Base-by-base conservation (phyloP, 805 yeast species). In the Hanseniaspora lachancei region DNA sequence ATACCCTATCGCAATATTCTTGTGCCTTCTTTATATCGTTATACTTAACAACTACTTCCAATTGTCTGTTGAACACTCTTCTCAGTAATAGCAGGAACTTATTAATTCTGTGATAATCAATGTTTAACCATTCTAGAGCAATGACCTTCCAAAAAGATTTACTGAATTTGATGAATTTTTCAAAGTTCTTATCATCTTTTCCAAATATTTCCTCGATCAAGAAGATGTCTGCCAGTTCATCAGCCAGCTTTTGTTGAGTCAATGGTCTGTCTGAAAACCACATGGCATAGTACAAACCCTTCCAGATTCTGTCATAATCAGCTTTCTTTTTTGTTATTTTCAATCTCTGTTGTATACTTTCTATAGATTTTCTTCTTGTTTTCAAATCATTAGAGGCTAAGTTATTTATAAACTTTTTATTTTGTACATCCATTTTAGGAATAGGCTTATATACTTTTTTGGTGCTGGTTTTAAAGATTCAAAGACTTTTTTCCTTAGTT, bases 231-330 rank as follows among this genome's bases (percentile, higher is more conserved):
- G 91, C 95, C 59, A 93, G 72, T 44, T 78, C 80, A 49, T 75
- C 77, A 2, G 96, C 95, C 40, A 93, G 72, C 58, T 82, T 72
- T 68, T 89, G 96, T 69, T 93, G 98, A 24, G 95, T 93, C 62
- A 84, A 76, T 29, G 96, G 95, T 65, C 89, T 79, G 68, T 93
- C 98, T 66, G 95, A 79, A 71, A 84, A 88, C 97, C 98, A 93
- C 95, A 93, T 87, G 12, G 95, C 79, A 66, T 76, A 93, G 69
- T 84, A 93, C 42, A 93, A 74, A n/a, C 97, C 98, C 70, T 86
- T 89, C 97, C 98, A 93, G 58, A 93, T 72, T 66, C 91, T 89
- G 61, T 85, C 85, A 60, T 80, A 73, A 54, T 88, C 93, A 41
- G 77, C 64, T 48, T 65, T 72, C 42, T 66, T 71, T 39, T 74